A percentile compares a stretch with the other conserved stretches of the same genome.
Evolutionary conservation across 352 stramenopile genomes (phyloP).

Genomic region (Pythium monospermum): DNA sequence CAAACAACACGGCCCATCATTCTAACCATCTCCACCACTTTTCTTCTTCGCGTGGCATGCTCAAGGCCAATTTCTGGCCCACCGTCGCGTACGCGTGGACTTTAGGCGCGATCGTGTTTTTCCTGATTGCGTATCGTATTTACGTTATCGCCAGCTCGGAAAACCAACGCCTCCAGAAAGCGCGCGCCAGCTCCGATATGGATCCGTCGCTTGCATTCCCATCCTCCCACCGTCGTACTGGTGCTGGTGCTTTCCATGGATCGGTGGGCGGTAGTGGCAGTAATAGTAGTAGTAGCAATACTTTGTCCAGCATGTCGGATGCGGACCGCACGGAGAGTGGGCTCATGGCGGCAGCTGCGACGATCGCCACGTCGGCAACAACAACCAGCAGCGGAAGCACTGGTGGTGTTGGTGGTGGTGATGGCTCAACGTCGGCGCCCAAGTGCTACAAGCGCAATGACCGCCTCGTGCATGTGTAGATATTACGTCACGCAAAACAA

Average conservation of each 20-base stretch:
- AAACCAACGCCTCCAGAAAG: conserved; percentile 26
- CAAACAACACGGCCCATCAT: no score
- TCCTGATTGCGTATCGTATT: conserved; percentile 44
- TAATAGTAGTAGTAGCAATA: no score
- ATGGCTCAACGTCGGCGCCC: no score
- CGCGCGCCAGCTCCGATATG: background rate
- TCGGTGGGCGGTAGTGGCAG: no score
- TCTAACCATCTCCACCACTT: conserved; percentile 2
- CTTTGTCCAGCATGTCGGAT: no score
- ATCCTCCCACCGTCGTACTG: background rate
- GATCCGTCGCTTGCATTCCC: conserved; percentile 8
- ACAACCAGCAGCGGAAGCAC: no score
- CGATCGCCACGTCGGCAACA: conserved; percentile 12
- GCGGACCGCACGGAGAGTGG: background rate
- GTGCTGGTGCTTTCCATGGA: no score
- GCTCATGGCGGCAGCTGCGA: conserved; percentile 1
- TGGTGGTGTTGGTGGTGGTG: no score
- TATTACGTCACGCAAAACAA: no score
- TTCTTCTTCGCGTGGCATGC: background rate
- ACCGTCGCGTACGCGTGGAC: conserved; percentile 50
- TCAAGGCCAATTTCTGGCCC: conserved; percentile 30
- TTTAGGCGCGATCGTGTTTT: conserved; percentile 40
- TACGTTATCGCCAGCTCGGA: conserved; percentile 47
- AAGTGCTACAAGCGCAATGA: no score
- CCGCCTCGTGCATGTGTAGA: no score